Base-by-base conservation (phyloP, 495 filamentous ascomycete genomes). In the Penicillium macrosclerotiorum region DNA sequence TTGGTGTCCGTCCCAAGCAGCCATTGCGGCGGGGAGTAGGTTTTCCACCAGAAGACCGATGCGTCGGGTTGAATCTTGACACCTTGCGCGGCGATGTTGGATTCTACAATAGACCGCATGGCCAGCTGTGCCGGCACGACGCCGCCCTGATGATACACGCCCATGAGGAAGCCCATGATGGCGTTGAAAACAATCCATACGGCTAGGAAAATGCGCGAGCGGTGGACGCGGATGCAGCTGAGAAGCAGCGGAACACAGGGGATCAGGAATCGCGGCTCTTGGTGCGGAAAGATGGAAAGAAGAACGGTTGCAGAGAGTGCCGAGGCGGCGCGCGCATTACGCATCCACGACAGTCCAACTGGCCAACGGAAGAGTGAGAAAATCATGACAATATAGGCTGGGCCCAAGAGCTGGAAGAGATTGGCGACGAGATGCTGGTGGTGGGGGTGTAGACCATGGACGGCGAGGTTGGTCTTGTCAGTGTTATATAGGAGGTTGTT, bases 401-500 rank as follows among this genome's bases (percentile, higher is more conserved):
- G 94, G n/a, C 93, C 93, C 14, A 98, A 80, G 8, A 97, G 83
- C 60, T 91, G 83, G 9, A 90, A 87, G 4, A 96, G 77, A 55
- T 96, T 96, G 51, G 82, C 77, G 27, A 93, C 67, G 39, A 92
- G 66, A 59, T 98, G 93, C 55, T 96, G 90, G 57, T 94, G 93
- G 71, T 78, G 84, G 9, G 94, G 91, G 57, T 98, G 93, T 5
- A 97, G 65, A 47, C 93, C 93, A 72, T 98, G 93, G 47, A 84
- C 69, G 36, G 90, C 88, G 19, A 98, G 77, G 59, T 98, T 98
- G 16, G 75, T 65, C 20, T 82, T 66, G 27, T 80, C 65, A 14
- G 83, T 71, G 65, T 98, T 98, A 71, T 97, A 98, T 42, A 80
- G 68, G 47, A 98, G 74, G 59, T 96, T 96, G 65, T 98, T 97